Evolutionary conservation across 2,329 filamentous ascomycete genomes (phyloP).

Genomic region (Bisporella sp.): DNA sequence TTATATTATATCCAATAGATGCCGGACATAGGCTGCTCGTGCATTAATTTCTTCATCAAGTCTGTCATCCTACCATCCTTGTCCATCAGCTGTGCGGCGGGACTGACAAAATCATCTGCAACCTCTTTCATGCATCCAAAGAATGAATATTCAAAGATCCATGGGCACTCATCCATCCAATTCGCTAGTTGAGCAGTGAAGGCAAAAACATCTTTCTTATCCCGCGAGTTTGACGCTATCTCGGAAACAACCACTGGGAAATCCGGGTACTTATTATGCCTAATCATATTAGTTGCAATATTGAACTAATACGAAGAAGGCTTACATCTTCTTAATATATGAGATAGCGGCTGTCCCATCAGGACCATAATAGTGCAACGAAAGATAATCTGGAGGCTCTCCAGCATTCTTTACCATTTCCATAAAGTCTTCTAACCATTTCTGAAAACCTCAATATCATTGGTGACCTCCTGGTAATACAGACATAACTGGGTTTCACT

Average conservation of each 20-base stretch:
- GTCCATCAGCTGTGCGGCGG: constrained; percentile 39
- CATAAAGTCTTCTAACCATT: constrained; percentile 38
- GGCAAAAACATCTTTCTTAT: constrained; percentile 28
- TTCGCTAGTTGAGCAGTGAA: constrained; percentile 34
- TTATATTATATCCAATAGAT: background rate
- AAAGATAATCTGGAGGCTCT: constrained; percentile 34
- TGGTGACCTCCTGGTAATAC: too few species aligned
- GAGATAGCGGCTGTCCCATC: constrained; percentile 28
- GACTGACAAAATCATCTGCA: constrained; percentile 39
- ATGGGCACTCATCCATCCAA: constrained; percentile 36
- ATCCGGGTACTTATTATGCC: constrained; percentile 26
- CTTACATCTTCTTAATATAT: constrained; percentile 31
- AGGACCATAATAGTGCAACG: constrained; percentile 37
- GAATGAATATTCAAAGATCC: constrained; percentile 36
- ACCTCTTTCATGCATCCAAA: constrained; percentile 37
- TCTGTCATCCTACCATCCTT: constrained; percentile 32
- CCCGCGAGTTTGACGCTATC: constrained; percentile 34
- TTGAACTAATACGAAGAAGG: background rate
- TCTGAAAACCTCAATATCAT: too few species aligned
- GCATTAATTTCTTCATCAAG: constrained; percentile 22
- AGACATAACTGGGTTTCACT: too few species aligned
- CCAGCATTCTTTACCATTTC: constrained; percentile 23
- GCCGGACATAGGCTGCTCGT: constrained; percentile 17
- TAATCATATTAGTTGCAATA: constrained; percentile 2
- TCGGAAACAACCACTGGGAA: constrained; percentile 34